Percentiles rank a stretch among this genome's conserved stretches.
phyloP scores from a whole-genome alignment of 148 eudicot species.

The Silene uniflora region DNA sequence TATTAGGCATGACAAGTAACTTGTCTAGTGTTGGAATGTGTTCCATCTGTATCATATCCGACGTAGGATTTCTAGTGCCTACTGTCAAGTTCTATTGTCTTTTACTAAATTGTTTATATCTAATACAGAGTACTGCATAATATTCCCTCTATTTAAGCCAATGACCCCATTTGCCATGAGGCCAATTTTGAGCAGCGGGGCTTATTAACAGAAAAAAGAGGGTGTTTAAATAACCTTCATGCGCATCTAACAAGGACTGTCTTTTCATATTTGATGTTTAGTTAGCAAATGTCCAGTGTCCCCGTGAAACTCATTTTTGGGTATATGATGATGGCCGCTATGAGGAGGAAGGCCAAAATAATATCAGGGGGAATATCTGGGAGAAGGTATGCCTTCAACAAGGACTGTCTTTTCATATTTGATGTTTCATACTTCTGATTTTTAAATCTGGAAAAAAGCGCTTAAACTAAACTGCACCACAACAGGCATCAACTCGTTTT shows the following conservation, averaged over 20 bases:
- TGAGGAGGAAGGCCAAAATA: constrained; percentile 99
- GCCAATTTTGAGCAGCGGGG: background rate
- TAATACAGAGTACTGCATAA: background rate
- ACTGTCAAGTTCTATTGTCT: background rate
- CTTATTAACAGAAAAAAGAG: background rate
- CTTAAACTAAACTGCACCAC: constrained; percentile 20
- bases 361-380: constrained; percentile 97
- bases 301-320: constrained; percentile 99
- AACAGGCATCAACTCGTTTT: constrained; percentile 86
- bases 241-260: constrained; percentile 9
- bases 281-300: constrained; percentile 97
- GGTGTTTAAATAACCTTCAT: background rate
- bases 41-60: background rate
- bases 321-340: constrained; percentile 99
- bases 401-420: background rate
- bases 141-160: background rate
- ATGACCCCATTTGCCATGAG: background rate
- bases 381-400: constrained; percentile 63
- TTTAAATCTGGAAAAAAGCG: constrained; percentile 8
- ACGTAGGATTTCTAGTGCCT: background rate
- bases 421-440: background rate
- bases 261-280: constrained; percentile 35
- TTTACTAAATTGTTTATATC: background rate
- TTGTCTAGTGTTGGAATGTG: background rate
- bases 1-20: background rate